Percentiles rank a stretch among this genome's conserved stretches.
These are phyloP conservation scores for Fraxinus floribunda DNA, from an alignment of 305 asterid species.

Conservation along the genomic window DNA sequence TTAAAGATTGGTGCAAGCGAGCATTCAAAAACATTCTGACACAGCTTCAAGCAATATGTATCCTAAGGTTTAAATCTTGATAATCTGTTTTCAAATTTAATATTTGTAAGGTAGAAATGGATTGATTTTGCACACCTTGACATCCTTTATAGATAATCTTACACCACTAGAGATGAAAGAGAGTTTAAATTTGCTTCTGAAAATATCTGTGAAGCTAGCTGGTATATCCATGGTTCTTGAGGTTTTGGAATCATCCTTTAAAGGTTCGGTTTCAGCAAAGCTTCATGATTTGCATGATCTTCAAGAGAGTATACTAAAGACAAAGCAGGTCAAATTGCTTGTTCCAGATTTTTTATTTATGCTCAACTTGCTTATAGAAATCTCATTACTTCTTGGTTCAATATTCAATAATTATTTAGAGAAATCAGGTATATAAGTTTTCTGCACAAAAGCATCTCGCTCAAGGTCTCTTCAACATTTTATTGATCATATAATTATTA, in stretches of 20 bases:
- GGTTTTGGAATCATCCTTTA: conserved; percentile 81
- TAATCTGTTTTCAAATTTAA: not conserved
- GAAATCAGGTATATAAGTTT: conserved; percentile 7
- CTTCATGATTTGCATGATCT: conserved; percentile 71
- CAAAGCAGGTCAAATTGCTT: conserved; percentile 71
- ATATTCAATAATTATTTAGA: conserved; percentile 9
- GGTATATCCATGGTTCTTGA: conserved; percentile 72
- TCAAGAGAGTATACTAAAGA: conserved; percentile 74
- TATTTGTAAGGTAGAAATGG: not conserved
- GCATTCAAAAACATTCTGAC: conserved; percentile 53
- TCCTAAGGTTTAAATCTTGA: conserved; percentile 44
- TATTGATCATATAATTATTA: conserved; percentile 10
- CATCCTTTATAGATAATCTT: conserved; percentile 59
- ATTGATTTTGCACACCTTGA: conserved; percentile 45
- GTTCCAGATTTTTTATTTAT: conserved; percentile 16
- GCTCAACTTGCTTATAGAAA: not conserved
- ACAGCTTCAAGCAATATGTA: conserved; percentile 70
- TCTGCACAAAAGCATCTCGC: not conserved
- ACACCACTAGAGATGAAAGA: conserved; percentile 46
- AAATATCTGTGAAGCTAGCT: conserved; percentile 66
- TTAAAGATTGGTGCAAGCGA: conserved; percentile 93
- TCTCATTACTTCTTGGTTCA: conserved; percentile 4
- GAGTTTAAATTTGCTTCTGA: conserved; percentile 52
- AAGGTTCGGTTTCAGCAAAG: conserved; percentile 67
- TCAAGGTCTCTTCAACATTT: conserved; percentile 13